Percentiles rank a stretch among this genome's conserved stretches.
Conservation (phyloP, 805 yeast species). For the Schwanniomyces pseudopolymorphus region DNA sequence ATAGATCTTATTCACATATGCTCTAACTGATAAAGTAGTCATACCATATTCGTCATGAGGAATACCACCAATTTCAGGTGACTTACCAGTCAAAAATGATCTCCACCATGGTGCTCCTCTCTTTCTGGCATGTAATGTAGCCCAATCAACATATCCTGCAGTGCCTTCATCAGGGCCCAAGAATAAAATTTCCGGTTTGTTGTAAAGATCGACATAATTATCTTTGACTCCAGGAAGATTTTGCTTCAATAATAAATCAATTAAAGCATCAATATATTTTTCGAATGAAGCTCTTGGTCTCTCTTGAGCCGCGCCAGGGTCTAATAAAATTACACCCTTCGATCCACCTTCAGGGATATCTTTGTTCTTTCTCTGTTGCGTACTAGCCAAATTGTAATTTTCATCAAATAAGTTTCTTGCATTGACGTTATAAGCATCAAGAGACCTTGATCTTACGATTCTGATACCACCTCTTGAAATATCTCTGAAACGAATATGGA, state of each 20-base stretch:
- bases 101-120: conserved; percentile 99
- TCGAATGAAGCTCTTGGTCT: conserved; percentile 82
- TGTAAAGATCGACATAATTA: conserved; percentile 78
- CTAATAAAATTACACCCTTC: conserved; percentile 90
- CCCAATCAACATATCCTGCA: conserved; percentile 95
- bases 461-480: conserved; percentile 98
- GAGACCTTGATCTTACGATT: conserved; percentile 82
- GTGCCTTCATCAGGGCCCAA: conserved; percentile 99
- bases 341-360: conserved; percentile 99
- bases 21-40: conserved; percentile 93
- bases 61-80: conserved; percentile 90
- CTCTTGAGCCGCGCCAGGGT: conserved; percentile 72
- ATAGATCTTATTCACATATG: conserved; percentile 85
- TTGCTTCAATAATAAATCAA: conserved; percentile 78
- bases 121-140: conserved; percentile 85
- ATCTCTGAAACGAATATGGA: conserved; percentile 95
- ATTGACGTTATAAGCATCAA: conserved; percentile 82
- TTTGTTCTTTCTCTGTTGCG: conserved; percentile 95
- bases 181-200: conserved; percentile 84
- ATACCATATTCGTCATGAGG: conserved; percentile 98
- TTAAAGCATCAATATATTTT: conserved; percentile 87
- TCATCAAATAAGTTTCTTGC: conserved; percentile 91
- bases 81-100: conserved; percentile 95
- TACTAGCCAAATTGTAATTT: conserved; percentile 90
- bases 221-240: conserved; percentile 75